Base-by-base conservation (phyloP, 2,329 filamentous ascomycete genomes). In the Alternaria sp. region DNA sequence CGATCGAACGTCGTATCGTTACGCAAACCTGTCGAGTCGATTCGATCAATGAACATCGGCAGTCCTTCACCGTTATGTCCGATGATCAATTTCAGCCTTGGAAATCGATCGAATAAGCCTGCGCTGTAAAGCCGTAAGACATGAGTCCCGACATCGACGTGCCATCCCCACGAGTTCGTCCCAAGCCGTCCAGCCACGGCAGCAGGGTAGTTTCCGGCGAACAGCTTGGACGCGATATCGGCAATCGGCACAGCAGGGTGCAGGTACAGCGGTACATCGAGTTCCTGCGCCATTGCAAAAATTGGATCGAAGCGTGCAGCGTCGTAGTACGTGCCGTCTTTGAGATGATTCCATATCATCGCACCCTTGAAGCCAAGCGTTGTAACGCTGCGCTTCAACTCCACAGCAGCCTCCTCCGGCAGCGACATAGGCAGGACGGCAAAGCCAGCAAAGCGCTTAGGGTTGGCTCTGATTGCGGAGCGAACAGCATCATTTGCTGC, bases 131-230 rank as follows among this genome's bases (percentile, higher is more conserved):
- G 38, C 0, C 30, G 46, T 6, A 57, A 27, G 0, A 52, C 46
- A 7, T 30, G 38, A n/a, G n/a, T 45, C 16, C 38, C 46, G 2
- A 51, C 54, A 22, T 51, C 54, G 27, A 51, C 20, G 22, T 51
- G 45, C 45, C 54, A 57, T 18, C 45, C 54, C 28, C 54, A 52
- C 11, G 46, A 51, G 3, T 14, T 57, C 1, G 38, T 20, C 14
- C 36, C 54, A 3, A 57, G 46, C 18, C 48, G 20, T 4, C 46
- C 28, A 16, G 28, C 28, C 3, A 44, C 36, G 16, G 27, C 54
- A 6, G 28, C 27, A 9, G 14, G 5, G 3, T 44, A 43, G 38
- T 51, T 57, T 2, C 54, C 54, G 3, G 11, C 46, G 16, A 28
- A 51, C 6, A 48, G 20, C 1, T 18, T 32, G 11, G 28, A 20